Percentiles rank a stretch among this genome's conserved stretches.
Conservation (phyloP, 768 basidiomycete genomes). For the Auricularia sp. region DNA sequence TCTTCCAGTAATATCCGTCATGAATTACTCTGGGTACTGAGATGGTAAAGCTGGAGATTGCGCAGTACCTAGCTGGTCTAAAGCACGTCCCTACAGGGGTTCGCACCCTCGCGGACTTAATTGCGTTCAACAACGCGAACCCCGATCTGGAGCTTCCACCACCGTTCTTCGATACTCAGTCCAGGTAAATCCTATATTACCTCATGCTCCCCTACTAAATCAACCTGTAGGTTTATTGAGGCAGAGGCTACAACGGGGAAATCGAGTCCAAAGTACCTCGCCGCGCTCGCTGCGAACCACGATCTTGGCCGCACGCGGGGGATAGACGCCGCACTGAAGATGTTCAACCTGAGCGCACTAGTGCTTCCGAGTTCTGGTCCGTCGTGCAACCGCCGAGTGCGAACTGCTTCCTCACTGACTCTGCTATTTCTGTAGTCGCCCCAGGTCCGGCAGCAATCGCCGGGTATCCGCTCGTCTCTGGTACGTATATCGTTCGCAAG, state of each 20-base stretch:
- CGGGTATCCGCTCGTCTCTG: slow-evolving; percentile 23
- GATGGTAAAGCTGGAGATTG: not conserved
- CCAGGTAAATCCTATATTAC: not conserved
- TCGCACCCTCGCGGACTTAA: slow-evolving; percentile 45
- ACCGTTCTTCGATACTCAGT: not conserved
- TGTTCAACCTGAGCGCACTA: slow-evolving; percentile 25
- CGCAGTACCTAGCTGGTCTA: slow-evolving; percentile 16
- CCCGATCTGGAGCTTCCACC: slow-evolving; percentile 34
- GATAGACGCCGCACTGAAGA: slow-evolving; percentile 25
- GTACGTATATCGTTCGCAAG: slow-evolving; percentile 11
- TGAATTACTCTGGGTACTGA: not conserved
- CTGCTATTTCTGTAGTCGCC: slow-evolving; percentile 2
- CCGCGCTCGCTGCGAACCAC: slow-evolving; percentile 21
- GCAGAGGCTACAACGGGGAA: slow-evolving; percentile 7
- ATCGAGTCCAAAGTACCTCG: slow-evolving; percentile 16
- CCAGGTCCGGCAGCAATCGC: slow-evolving; percentile 6
- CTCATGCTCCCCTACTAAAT: not conserved
- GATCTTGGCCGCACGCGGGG: slow-evolving; percentile 24
- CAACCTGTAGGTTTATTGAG: slow-evolving; percentile 1
- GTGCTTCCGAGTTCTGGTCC: slow-evolving; percentile 25
- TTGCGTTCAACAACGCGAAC: slow-evolving; percentile 46
- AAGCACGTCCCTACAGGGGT: slow-evolving; percentile 47
- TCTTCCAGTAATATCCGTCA: not conserved
- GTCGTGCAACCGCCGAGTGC: slow-evolving; percentile 4
- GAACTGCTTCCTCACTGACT: not conserved